These are phyloP conservation scores for Chrysoporthe austroafricana DNA, from an alignment of 2,329 filamentous ascomycete genomes.

Conservation along the genomic window DNA sequence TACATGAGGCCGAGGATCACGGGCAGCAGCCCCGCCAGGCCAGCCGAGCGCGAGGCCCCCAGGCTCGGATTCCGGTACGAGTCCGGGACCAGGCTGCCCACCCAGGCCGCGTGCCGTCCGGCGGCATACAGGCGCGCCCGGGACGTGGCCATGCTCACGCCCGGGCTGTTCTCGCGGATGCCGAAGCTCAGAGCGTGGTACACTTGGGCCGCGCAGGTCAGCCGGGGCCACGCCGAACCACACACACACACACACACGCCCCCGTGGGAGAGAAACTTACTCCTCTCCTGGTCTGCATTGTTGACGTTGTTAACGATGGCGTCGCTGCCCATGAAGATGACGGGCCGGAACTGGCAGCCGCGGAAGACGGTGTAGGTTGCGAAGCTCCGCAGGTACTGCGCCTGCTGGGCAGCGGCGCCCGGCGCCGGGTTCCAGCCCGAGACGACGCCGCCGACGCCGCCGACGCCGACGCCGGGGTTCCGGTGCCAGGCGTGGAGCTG, in stretches of 20 bases:
- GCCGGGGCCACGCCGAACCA: neutral
- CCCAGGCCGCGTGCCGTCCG: constrained; percentile 3
- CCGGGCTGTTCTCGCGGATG: neutral
- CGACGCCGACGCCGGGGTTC: neutral
- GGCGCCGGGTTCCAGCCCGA: neutral
- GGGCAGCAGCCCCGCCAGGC: constrained; percentile 8
- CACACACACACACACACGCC: no score
- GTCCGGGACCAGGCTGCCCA: constrained; percentile 11
- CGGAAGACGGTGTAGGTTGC: constrained; percentile 11
- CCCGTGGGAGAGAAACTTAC: neutral
- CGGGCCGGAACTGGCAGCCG: neutral
- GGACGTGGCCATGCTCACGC: constrained; percentile 1
- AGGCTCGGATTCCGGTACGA: neutral
- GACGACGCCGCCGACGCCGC: neutral
- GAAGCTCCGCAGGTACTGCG: neutral
- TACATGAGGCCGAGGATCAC: constrained; percentile 14
- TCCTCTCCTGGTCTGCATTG: neutral
- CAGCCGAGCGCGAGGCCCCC: neutral
- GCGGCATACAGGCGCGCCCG: neutral
- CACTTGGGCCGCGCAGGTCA: neutral
- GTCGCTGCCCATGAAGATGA: constrained; percentile 5
- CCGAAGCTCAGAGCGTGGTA: constrained; percentile 1
- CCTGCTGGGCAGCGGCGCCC: neutral
- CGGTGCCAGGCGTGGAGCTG: neutral
- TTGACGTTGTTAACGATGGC: neutral